phyloP scores from a whole-genome alignment of 257 asterid genomes.

The Solanum pimpinellifolium region DNA sequence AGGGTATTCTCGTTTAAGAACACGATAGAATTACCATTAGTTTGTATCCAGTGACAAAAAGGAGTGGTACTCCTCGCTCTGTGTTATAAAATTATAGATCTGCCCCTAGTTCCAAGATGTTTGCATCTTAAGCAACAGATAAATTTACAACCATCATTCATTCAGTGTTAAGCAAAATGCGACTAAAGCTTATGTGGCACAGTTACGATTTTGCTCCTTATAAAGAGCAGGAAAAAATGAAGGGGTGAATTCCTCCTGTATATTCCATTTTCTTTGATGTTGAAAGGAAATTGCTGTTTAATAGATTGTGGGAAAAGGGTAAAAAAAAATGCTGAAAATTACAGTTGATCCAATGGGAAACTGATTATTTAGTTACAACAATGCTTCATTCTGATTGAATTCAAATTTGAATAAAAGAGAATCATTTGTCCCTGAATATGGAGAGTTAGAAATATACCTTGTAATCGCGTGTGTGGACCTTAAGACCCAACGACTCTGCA shows the following conservation, averaged over 20 bases:
- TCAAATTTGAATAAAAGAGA: not conserved
- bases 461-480: slow-evolving; percentile 66
- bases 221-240: not conserved
- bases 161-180: not conserved
- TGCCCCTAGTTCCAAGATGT: not conserved
- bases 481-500: slow-evolving; percentile 72
- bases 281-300: not conserved
- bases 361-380: not conserved
- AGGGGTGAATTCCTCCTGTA: not conserved
- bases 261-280: not conserved
- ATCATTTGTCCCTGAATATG: not conserved
- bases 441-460: slow-evolving; percentile 32
- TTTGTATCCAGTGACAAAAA: not conserved
- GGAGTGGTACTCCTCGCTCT: not conserved
- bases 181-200: not conserved
- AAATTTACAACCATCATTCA: not conserved
- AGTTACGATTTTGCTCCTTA: not conserved
- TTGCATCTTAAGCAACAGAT: not conserved
- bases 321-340: not conserved
- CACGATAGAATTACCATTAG: not conserved
- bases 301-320: not conserved
- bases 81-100: too few species aligned
- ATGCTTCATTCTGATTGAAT: not conserved
- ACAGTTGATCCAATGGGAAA: not conserved
- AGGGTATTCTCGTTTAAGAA: not conserved